Evolutionary conservation across 2,329 filamentous ascomycete species (phyloP), one percentile per base, ranked within the genome.

Genomic region (Trichophyton mentagrophytes): DNA sequence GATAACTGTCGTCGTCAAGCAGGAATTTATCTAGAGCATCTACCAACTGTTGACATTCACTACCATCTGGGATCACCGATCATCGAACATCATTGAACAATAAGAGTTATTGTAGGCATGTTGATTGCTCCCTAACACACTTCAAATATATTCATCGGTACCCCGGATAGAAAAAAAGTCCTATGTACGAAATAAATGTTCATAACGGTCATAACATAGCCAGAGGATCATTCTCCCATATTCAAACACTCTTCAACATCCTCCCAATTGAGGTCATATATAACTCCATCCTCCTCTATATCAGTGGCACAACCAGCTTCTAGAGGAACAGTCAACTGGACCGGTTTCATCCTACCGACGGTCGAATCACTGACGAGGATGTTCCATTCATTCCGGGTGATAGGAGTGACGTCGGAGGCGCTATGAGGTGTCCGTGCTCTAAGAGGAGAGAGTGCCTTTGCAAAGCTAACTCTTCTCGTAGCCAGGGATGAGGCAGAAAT

Each of bases 381-480:
- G 58, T 75, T 74, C 74, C 74, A 76, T 62, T 76, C 74, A 42
- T 71, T 73, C 13, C 70, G 66, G 1, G 74, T 76, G 60, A 75
- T 75, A 1, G 74, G 74, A 1, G 74, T 76, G 15, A 76, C 73
- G 64, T 76, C 74, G 1, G 74, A 76, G 0, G 74, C 73, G 3
- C 72, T 74, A 57, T 74, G 64, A 2, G 74, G 74, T 0, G 74
- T 76, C 62, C 73, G 73, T 2, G 74, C 72, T 0, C 70, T 72
- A 6, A 69, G 57, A 1, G 58, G 30, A 3, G 58, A 56, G 17
- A 40, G 57, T 44, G 27, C 30, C 22, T 44, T 46, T 13, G 44
- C 27, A 9, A 59, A 59, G 22, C 57, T 49, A 25, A 47, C 42
- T 27, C 61, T 49, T 47, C 33, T 13, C 4, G 25, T 42, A 27